Evolutionary conservation across 2,329 filamentous ascomycete genomes (phyloP).

Genomic region (Penicillium sp.): DNA sequence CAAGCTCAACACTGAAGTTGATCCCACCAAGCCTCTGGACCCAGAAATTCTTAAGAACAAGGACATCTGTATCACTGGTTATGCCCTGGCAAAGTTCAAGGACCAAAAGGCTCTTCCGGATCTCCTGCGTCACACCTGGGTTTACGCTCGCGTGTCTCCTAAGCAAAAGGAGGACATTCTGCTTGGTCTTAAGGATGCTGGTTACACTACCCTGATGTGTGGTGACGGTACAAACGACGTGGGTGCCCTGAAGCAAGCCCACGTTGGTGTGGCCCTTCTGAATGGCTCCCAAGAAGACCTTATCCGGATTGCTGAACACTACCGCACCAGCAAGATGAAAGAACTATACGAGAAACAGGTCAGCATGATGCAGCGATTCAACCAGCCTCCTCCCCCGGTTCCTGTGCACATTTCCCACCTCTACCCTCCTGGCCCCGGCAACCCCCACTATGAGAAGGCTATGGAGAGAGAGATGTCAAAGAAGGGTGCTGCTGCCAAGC

Average conservation of each 20-base stretch:
- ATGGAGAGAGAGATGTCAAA: slow-evolving; percentile 80
- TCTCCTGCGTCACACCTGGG: slow-evolving; percentile 87
- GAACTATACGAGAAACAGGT: slow-evolving; percentile 97
- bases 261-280: slow-evolving; percentile 92
- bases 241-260: slow-evolving; percentile 94
- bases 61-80: slow-evolving; percentile 94
- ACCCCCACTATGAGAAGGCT: slow-evolving; percentile 93
- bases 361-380: slow-evolving; percentile 89
- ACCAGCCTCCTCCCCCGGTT: slow-evolving; percentile 87
- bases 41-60: slow-evolving; percentile 77
- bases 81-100: slow-evolving; percentile 86
- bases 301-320: slow-evolving; percentile 86
- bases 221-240: slow-evolving; percentile 99
- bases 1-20: slow-evolving; percentile 79
- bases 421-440: slow-evolving; percentile 84
- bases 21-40: slow-evolving; percentile 78
- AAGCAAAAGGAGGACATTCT: slow-evolving; percentile 99
- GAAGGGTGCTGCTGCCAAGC: slow-evolving; percentile 69
- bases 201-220: slow-evolving; percentile 98
- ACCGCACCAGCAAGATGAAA: slow-evolving; percentile 95
- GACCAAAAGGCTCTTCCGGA: slow-evolving; percentile 73
- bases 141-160: slow-evolving; percentile 95
- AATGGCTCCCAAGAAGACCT: slow-evolving; percentile 94
- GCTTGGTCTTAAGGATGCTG: slow-evolving; percentile 91
- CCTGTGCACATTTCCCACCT: slow-evolving; percentile 91